A percentile compares a stretch with the other conserved stretches of the same genome.
Evolutionary conservation across 257 asterid genomes (phyloP).

Genomic region (Solanum gandarillasii): DNA sequence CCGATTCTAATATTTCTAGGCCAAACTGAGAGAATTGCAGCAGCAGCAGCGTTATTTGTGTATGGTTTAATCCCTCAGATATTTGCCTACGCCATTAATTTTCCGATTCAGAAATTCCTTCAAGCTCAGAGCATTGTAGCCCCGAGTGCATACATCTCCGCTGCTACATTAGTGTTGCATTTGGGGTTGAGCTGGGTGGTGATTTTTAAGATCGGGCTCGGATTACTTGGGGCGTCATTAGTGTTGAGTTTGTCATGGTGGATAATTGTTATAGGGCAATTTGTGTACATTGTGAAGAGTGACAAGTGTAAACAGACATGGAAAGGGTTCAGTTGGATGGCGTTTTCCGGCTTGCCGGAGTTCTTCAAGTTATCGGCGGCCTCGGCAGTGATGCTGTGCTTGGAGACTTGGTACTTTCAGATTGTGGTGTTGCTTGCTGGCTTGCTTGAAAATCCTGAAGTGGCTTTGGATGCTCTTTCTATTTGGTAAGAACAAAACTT

Average conservation of each 20-base stretch:
- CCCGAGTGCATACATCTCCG: slow-evolving; percentile 1
- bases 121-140: slow-evolving; percentile 10
- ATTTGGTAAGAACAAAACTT: not conserved
- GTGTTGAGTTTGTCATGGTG: slow-evolving; percentile 7
- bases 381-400: slow-evolving; percentile 7
- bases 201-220: not conserved
- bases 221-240: not conserved
- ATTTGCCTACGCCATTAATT: not conserved
- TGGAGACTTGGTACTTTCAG: slow-evolving; percentile 9
- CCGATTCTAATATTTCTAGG: slow-evolving; percentile 2
- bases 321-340: not conserved
- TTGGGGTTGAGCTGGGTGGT: not conserved
- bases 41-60: slow-evolving; percentile 1
- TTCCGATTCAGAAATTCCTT: slow-evolving; percentile 4
- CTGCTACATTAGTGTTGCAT: not conserved
- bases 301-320: slow-evolving; percentile 3
- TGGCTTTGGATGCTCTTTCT: slow-evolving; percentile 5
- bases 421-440: slow-evolving; percentile 6
- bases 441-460: slow-evolving; percentile 8
- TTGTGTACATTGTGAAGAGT: not conserved
- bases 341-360: not conserved
- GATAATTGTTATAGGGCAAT: slow-evolving; percentile 5
- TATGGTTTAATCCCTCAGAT: slow-evolving; percentile 7
- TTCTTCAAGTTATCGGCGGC: slow-evolving; percentile 3
- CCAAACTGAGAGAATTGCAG: not conserved